These are phyloP conservation scores for Rugonectria rugulosa DNA, from an alignment of 2,329 filamentous ascomycete genomes.

Conservation along the genomic window DNA sequence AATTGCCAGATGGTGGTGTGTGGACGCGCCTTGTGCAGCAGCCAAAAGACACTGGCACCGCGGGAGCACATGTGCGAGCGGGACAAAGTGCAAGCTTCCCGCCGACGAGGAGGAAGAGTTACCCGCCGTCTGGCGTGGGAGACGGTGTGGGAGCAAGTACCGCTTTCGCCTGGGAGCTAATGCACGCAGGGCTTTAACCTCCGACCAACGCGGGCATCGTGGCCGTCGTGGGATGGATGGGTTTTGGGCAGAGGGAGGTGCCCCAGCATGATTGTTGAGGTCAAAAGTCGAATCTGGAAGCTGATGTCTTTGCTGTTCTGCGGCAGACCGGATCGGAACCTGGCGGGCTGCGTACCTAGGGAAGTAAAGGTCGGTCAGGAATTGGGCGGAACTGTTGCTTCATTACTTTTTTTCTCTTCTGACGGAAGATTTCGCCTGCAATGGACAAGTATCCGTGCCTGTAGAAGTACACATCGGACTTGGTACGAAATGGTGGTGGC, in stretches of 20 bases:
- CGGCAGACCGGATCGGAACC: constrained; percentile 3
- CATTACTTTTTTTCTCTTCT: not conserved
- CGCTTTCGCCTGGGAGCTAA: constrained; percentile 28
- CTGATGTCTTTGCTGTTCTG: not conserved
- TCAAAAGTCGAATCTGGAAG: no score
- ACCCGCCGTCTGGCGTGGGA: constrained; percentile 21
- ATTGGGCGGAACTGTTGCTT: not conserved
- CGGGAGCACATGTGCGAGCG: constrained; percentile 29
- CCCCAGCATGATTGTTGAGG: constrained; percentile 5
- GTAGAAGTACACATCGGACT: no score
- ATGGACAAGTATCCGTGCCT: no score
- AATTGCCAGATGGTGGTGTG: constrained; percentile 16
- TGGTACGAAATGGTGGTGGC: constrained; percentile 2
- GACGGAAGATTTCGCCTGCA: not conserved
- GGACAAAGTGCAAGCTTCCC: constrained; percentile 34
- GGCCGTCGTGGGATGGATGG: constrained; percentile 27
- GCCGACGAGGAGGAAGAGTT: constrained; percentile 26
- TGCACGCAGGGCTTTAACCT: constrained; percentile 33
- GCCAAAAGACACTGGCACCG: constrained; percentile 18
- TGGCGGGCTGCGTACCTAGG: constrained; percentile 9
- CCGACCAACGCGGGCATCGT: constrained; percentile 29
- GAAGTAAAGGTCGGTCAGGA: constrained; percentile 10
- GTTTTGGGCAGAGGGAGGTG: constrained; percentile 5
- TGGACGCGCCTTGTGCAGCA: constrained; percentile 11
- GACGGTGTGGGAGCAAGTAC: constrained; percentile 32